A percentile compares a stretch with the other conserved stretches of the same genome.
phyloP scores from a whole-genome alignment of 257 asterid species.

The Verbascum thapsus region DNA sequence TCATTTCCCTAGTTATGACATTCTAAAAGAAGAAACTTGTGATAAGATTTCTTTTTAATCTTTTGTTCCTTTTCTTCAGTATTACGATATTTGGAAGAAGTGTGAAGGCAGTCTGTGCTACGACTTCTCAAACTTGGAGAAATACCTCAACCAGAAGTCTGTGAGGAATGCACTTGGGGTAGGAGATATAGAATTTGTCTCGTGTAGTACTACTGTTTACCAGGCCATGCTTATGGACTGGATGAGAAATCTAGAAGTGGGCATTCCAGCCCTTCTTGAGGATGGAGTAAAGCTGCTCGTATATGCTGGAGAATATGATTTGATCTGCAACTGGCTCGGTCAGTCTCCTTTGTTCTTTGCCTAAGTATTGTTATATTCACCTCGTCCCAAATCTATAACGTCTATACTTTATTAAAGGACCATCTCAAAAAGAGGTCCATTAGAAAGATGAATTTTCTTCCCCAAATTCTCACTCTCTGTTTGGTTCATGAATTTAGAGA shows the following conservation, averaged over 20 bases:
- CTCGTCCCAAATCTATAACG: too few species aligned
- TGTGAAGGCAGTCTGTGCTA: slow-evolving; percentile 77
- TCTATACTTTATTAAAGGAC: too few species aligned
- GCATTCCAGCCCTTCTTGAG: slow-evolving; percentile 76
- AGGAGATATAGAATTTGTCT: slow-evolving; percentile 70
- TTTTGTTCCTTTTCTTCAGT: slow-evolving; percentile 39
- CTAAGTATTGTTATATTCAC: neutral
- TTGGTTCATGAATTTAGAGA: too few species aligned
- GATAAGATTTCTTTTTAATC: neutral
- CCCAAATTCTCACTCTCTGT: too few species aligned
- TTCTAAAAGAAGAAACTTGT: neutral
- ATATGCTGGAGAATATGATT: slow-evolving; percentile 78
- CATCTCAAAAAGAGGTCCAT: too few species aligned
- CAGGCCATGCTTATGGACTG: slow-evolving; percentile 82
- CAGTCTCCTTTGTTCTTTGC: slow-evolving; percentile 23
- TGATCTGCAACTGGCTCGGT: slow-evolving; percentile 88
- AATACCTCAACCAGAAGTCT: slow-evolving; percentile 54
- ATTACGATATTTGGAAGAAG: slow-evolving; percentile 73
- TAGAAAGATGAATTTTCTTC: too few species aligned
- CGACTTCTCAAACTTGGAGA: slow-evolving; percentile 79
- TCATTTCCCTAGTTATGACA: too few species aligned
- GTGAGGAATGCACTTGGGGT: slow-evolving; percentile 67
- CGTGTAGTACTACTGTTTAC: slow-evolving; percentile 69
- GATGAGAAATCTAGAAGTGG: slow-evolving; percentile 84
- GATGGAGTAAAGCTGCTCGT: slow-evolving; percentile 67